Base-by-base conservation (phyloP, 805 yeast species). In the Saccharomyces kudriavzevii region DNA sequence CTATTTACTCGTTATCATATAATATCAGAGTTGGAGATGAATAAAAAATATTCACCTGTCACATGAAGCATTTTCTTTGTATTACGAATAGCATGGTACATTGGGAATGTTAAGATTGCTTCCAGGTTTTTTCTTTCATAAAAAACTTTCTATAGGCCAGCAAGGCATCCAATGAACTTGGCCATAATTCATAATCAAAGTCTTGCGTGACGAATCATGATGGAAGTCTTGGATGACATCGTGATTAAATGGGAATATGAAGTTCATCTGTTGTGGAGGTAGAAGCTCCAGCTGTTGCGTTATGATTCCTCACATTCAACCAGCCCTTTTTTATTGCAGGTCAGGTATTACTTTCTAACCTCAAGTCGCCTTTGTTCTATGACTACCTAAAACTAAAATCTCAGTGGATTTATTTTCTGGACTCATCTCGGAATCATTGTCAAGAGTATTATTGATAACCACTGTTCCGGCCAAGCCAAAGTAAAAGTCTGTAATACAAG, bases 291-390 rank as follows among this genome's bases (percentile, higher is more conserved):
- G 58, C 55, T 4, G 60, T 53, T 5, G 62, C 60, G 46, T 60
- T 61, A 48, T 61, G 60, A 50, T 61, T 60, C 40, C 59, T 52
- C 55, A 27, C 52, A 52, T 8, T 26, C 6, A 0, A 40, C 35
- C 24, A 50, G 53, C 4, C 40, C 49, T 9, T 26, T 51, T 11
- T 27, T 35, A 29, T 25, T 24, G 57, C 53, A 45, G 59, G 60
- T 9, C 64, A 63, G 14, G 64, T 62, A 50, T 60, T 60, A 20
- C 64, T 63, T 49, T 61, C 64, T 8, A 61, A 49, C 49, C 60
- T 59, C 29, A 61, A 31, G 49, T 60, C 64, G 29, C 64, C 65
- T 50, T 54, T 58, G 65, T 59, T 25, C 63, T 64, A 52, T 61
- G 62, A 8, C 57, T 56, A 53, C 58, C 63, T 25, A 61, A 57